Percentiles rank a stretch among this genome's conserved stretches.
phyloP scores from a whole-genome alignment of 495 filamentous ascomycete species.

The Aspergillus diversus region DNA sequence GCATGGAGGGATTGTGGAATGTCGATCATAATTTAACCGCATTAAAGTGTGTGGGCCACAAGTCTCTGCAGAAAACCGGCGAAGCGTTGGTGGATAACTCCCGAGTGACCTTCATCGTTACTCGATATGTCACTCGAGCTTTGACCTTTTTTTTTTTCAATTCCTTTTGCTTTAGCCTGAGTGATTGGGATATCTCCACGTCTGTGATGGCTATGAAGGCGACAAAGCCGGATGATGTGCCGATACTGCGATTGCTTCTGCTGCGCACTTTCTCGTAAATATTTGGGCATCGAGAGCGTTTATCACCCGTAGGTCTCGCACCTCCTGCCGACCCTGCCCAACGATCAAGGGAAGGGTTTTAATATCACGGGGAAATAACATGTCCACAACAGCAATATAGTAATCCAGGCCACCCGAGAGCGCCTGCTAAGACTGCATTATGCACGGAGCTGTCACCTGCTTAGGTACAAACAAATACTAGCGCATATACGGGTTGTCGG shows the following conservation, averaged over 20 bases:
- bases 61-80: neutral
- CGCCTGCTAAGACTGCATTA: neutral
- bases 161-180: too few relatives aligned
- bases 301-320: neutral
- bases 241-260: neutral
- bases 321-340: neutral
- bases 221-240: neutral
- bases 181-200: neutral
- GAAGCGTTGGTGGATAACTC: neutral
- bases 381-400: neutral
- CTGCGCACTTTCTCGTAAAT: neutral
- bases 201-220: neutral
- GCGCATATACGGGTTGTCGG: neutral
- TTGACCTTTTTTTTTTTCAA: neutral
- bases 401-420: neutral
- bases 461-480: neutral
- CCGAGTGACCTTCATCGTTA: neutral
- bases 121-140: neutral
- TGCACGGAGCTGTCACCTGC: neutral
- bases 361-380: neutral
- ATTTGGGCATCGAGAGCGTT: neutral
- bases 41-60: neutral
- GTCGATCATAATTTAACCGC: neutral
- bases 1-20: neutral
- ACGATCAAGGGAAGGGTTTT: neutral